Base-by-base conservation (phyloP, 345 rosid genomes). In the Salix viminalis region DNA sequence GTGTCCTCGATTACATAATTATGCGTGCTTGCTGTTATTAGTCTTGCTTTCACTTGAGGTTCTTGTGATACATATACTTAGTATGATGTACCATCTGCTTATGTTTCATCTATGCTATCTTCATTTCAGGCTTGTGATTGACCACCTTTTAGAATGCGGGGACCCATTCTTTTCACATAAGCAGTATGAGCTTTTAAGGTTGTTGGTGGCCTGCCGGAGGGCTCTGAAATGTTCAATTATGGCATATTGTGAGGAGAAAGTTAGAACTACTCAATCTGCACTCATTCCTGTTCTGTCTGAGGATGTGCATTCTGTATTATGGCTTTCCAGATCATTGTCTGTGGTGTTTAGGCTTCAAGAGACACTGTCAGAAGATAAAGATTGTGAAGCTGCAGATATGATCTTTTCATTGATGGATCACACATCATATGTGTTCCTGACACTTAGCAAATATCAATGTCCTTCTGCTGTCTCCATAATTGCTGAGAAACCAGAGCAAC, bases 261-360 rank as follows among this genome's bases (percentile, higher is more conserved):
- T 79, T 21, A 83, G 75, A 79, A 71, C 75, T 74, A 65, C 75
- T 77, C 70, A 78, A 74, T 81, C 84, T 71, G 77, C 86, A 50
- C 72, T 67, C 70, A 68, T 71, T 69, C 71, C 89, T 32, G 69
- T 89, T 65, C 64, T 88, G 62, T 78, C 85, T 46, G 90, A 89
- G 79, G 85, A 64, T 79, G 77, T 81, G 65, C 71, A 77, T 80
- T 84, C 88, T 76, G 79, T 85, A 42, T 76, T 77, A 64, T 96
- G 99, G 99, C 88, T 96, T 83, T 85, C 86, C 78, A 89, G 90
- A 85, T 93, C 98, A 9, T 88, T 83, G 56, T 79, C 75, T 82
- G 67, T 80, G 68, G 87, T 83, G 61, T 79, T 81, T 42, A 86
- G 83, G 71, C 77, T 85, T 71, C 82, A 76, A 80, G 85, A 78